Base-by-base conservation (phyloP, 805 yeast genomes). In the Vanderwaltozyma yarrowii region DNA sequence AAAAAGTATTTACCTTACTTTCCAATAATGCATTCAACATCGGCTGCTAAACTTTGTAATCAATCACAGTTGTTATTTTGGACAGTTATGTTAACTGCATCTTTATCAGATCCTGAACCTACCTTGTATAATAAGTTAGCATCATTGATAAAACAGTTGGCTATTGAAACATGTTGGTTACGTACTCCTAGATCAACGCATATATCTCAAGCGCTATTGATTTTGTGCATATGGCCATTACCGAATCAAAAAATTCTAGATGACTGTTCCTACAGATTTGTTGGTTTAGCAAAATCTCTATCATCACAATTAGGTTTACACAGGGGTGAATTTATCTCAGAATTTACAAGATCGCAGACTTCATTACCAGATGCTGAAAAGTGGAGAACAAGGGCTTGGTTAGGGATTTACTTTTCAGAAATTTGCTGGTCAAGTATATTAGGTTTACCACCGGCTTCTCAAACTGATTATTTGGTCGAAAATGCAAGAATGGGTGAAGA, bases 311-410 rank as follows among this genome's bases (percentile, higher is more conserved):
- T 88, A 26, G 96, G 96, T 10, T 66, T 88, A 43, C 96, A 88
- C 60, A 67, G 96, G 46, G 96, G 96, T 19, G 83, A 82, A 55
- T 88, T 88, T 56, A 85, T 88, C 46, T 76, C 81, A 45, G 96
- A 88, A 52, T 88, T 88, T 49, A 80, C 94, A 6, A 70, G 96
- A 52, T 83, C 89, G 23, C 96, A 88, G 55, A 92, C 82, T 4
- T 74, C 84, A 18, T 67, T 87, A 60, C 89, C 89, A 0, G 86
- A 88, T 60, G 89, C 95, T 5, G 96, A 85, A 49, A 79, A 78
- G 52, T 88, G 96, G 96, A 71, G 96, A 58, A 86, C 96, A 1
- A 67, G 95, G 47, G 76, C 95, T 1, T 88, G 96, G 96, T 64
- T 86, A 21, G 87, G 89, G 2, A 80, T 84, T 3, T 88, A 82